phyloP scores from a whole-genome alignment of 1,284 basidiomycete genomes.

The Cryptococcus floricola region DNA sequence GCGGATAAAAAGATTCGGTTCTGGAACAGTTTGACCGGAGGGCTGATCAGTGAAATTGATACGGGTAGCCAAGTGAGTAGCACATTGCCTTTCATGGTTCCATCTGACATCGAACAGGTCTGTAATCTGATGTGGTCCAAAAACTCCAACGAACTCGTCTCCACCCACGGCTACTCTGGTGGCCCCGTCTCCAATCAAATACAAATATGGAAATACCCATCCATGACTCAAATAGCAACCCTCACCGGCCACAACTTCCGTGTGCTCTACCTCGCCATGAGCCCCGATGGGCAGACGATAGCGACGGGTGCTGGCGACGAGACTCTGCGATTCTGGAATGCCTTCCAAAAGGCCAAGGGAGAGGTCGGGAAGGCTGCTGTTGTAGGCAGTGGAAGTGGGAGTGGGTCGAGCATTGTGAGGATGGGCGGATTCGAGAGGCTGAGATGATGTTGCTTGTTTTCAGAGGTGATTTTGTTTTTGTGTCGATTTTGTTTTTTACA shows the following conservation, averaged over 20 bases:
- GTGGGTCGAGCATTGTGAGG: constrained; percentile 8
- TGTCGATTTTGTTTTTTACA: background rate
- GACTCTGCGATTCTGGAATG: constrained; percentile 94
- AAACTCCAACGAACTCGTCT: constrained; percentile 94
- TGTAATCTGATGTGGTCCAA: constrained; percentile 97
- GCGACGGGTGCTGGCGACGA: constrained; percentile 98
- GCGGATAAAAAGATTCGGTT: constrained; percentile 96
- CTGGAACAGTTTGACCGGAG: constrained; percentile 90
- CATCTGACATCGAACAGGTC: constrained; percentile 59
- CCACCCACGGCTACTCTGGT: constrained; percentile 93
- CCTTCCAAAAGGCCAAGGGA: constrained; percentile 64
- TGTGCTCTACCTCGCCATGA: constrained; percentile 95
- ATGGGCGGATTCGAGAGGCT: constrained; percentile 40
- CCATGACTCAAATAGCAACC: constrained; percentile 86
- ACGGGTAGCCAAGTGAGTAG: constrained; percentile 82
- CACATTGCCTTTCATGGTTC: background rate
- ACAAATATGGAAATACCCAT: constrained; percentile 96
- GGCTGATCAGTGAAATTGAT: constrained; percentile 77
- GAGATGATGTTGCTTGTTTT: constrained; percentile 12
- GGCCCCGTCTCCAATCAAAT: constrained; percentile 96
- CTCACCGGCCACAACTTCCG: constrained; percentile 91
- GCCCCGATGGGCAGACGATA: constrained; percentile 93
- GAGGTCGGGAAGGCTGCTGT: constrained; percentile 15
- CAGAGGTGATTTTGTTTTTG: background rate
- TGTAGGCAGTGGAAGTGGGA: constrained; percentile 13